Base-by-base conservation (phyloP, 2,329 filamentous ascomycete genomes). In the Penicillium sp. region DNA sequence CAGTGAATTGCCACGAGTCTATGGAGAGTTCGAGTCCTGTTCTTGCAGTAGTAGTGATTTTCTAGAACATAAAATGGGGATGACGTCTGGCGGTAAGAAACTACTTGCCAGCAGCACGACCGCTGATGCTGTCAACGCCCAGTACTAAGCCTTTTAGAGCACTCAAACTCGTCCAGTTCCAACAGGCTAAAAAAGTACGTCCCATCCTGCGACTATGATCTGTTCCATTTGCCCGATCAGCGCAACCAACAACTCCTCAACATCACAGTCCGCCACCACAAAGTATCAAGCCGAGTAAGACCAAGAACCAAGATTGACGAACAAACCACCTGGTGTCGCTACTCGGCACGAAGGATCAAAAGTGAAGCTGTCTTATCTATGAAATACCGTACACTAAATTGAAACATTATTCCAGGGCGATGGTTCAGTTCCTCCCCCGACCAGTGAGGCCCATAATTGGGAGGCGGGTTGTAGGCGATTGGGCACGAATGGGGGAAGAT, bases 381-480 rank as follows among this genome's bases (percentile, higher is more conserved):
- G 28, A 35, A 6, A 16, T 4, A 35, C 16, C 19, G 3, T 11
- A 43, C 22, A 30, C 28, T 30, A 30, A 30, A 33, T 33, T 11
- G 40, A 43, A 7, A 25, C 30, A 28, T 30, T 22, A 35, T 51
- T 35, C 28, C 48, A 35, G 48, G 48, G 48, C 48, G 48, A 26
- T 42, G 55, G 56, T 52, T 7, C 22, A 40, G 48, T 37, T 30
- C 45, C 57, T 22, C 42, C 60, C 59, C 58, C 54, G 62, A 55
- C 58, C 49, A 55, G 57, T 56, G 52, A 63, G 63, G 59, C 62
- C 66, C 62, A 60, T 64, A 57, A 59, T 70, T 72, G 68, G 69
- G 69, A 68, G 58, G 57, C 48, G 66, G 65, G 63, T 37, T 14
- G 35, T 63, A 67, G 63, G 30, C 66, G 63, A 71, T 68, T 65